These are phyloP conservation scores for Stylosanthes scabra DNA, from an alignment of 331 rosid species.

Conservation along the genomic window DNA sequence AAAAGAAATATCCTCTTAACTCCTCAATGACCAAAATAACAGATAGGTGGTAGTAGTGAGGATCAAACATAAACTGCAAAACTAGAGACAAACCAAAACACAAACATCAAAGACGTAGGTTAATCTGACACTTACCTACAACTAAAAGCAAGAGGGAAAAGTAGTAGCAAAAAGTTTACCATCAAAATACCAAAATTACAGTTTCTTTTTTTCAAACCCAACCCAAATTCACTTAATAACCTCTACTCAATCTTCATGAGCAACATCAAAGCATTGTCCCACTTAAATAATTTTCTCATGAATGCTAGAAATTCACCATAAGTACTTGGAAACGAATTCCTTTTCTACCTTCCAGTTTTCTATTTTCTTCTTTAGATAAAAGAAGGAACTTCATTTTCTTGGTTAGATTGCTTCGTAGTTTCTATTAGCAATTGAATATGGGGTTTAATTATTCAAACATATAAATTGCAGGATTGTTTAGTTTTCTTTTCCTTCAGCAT, in stretches of 20 bases:
- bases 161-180: background rate
- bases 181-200: background rate
- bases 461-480: background rate
- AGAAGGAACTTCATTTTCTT: background rate
- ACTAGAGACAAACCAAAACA: background rate
- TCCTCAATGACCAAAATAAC: conserved; percentile 4
- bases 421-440: background rate
- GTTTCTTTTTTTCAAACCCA: background rate
- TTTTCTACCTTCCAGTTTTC: background rate
- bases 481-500: conserved; percentile 4
- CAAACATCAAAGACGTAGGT: background rate
- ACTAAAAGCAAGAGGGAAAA: background rate
- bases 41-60: background rate
- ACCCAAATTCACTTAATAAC: background rate
- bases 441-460: background rate
- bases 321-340: background rate
- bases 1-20: background rate
- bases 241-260: background rate
- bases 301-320: background rate
- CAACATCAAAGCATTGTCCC: no score
- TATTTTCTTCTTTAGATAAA: background rate
- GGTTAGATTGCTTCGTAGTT: background rate
- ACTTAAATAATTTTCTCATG: background rate
- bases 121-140: background rate
- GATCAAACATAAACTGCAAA: background rate